Base-by-base conservation (phyloP, 2,329 filamentous ascomycete genomes). In the Hypoxylon sp. region DNA sequence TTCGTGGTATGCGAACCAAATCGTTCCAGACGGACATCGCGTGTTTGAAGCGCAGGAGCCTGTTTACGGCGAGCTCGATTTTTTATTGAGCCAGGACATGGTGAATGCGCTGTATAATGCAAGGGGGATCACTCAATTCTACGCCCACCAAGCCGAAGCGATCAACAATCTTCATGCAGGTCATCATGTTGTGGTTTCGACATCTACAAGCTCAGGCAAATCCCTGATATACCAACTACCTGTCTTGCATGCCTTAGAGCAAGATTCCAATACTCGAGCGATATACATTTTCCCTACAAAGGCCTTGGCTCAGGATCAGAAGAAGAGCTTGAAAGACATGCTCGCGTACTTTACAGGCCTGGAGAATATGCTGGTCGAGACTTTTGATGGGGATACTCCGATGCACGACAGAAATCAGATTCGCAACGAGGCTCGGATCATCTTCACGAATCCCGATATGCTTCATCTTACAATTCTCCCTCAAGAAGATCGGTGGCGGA, bases 211-310 rank as follows among this genome's bases (percentile, higher is more conserved):
- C 75, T 99, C 96, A 0, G 96, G 96, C 9, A 99, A 99, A 78
- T 97, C 94, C 5, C 82, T 99, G n/a, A 97, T 99, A 66, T 99
- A 98, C 75, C 96, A 99, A 74, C 86, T 99, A 14, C 96, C 96
- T 0, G 93, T 99, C 46, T 81, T 99, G 9, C 89, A 97, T 75
- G 91, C 93, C 52, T 81, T 99, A 1, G 95, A 99, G 77, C 83
- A 88, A 55, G 91, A 98, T 73, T 81, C 79, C 1, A 84, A 90
- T 60, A 92, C 92, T 7, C 85, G 96, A 72, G 96, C 96, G 2
- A 93, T 99, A 90, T 98, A 97, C 76, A 97, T 99, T 34, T 99
- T 99, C 66, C 96, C 96, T 0, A 99, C 96, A 0, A 99, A 99
- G 79, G 96, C 96, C 1, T 81, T 99, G 14, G 95, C 96, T 0